Conservation (phyloP, 139 green algal species). For the Medakamo hakoo region DNA sequence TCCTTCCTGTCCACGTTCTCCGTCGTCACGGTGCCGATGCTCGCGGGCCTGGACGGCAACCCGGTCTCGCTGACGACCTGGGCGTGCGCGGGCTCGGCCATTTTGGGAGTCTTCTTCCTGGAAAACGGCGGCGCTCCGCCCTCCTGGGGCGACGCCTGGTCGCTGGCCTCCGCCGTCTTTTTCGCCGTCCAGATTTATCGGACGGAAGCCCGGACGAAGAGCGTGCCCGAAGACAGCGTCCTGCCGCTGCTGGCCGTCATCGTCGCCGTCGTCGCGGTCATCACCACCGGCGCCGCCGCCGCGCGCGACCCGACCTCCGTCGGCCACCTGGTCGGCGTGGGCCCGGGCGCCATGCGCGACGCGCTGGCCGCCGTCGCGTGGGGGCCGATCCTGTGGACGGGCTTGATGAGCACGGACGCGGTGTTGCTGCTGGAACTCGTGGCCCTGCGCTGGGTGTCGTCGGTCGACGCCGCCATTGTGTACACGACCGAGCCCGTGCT, state of each 20-base stretch:
- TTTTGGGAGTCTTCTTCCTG: slow-evolving; percentile 49
- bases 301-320: slow-evolving; percentile 8
- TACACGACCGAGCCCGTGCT: slow-evolving; percentile 53
- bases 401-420: slow-evolving; percentile 44
- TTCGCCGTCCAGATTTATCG: slow-evolving; percentile 56
- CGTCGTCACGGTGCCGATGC: slow-evolving; percentile 59
- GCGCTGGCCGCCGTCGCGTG: slow-evolving; percentile 13
- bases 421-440: slow-evolving; percentile 48
- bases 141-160: slow-evolving; percentile 43
- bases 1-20: slow-evolving; percentile 68
- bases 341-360: neutral
- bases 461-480: slow-evolving; percentile 43
- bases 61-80: slow-evolving; percentile 41
- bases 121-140: slow-evolving; percentile 26
- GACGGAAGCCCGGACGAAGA: slow-evolving; percentile 25
- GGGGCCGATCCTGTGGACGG: slow-evolving; percentile 31
- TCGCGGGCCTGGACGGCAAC: slow-evolving; percentile 42
- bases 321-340: neutral
- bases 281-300: slow-evolving; percentile 4
- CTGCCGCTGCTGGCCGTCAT: slow-evolving; percentile 31
- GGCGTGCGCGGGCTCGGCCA: slow-evolving; percentile 27
- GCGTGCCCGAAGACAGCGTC: slow-evolving; percentile 9
- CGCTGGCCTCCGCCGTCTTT: slow-evolving; percentile 40
- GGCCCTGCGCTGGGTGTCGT: slow-evolving; percentile 43
- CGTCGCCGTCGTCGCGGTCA: slow-evolving; percentile 18